Evolutionary conservation across 306 rosid species (phyloP).

Genomic region (Cicer cuneatum): DNA sequence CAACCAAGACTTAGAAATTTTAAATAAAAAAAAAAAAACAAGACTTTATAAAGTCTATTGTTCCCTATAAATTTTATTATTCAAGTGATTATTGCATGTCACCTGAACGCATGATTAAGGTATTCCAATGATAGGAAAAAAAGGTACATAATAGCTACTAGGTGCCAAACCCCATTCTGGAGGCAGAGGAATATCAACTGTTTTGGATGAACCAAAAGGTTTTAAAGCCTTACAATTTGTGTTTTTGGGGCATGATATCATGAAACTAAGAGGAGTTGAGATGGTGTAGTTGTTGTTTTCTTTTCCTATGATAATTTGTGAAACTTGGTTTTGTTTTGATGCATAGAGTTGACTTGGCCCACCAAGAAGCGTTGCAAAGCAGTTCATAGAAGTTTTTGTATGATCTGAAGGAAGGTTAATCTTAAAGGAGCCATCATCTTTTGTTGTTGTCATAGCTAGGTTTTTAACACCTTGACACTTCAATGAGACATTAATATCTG

Average conservation of each 20-base stretch:
- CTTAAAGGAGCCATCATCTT: slow-evolving; percentile 69
- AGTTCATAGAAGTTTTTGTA: slow-evolving; percentile 44
- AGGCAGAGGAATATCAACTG: slow-evolving; percentile 78
- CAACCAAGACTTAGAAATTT: slow-evolving; percentile 10
- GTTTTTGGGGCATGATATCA: slow-evolving; percentile 60
- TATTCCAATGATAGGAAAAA: slow-evolving; percentile 85
- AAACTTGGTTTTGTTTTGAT: slow-evolving; percentile 48
- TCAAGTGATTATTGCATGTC: slow-evolving; percentile 30
- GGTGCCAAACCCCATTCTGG: slow-evolving; percentile 96
- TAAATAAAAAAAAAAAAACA: neutral
- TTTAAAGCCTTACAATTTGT: slow-evolving; percentile 49
- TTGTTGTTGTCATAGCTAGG: slow-evolving; percentile 57
- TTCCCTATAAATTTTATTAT: slow-evolving; percentile 20
- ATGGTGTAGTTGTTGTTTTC: slow-evolving; percentile 55
- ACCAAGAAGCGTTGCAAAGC: slow-evolving; percentile 70
- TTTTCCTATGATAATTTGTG: slow-evolving; percentile 51
- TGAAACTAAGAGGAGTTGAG: slow-evolving; percentile 69
- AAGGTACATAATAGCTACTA: slow-evolving; percentile 73
- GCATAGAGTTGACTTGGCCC: slow-evolving; percentile 74
- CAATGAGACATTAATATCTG: slow-evolving; percentile 68
- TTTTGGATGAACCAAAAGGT: slow-evolving; percentile 70
- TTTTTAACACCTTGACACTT: slow-evolving; percentile 68
- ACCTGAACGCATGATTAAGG: slow-evolving; percentile 54
- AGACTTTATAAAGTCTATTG: slow-evolving; percentile 35
- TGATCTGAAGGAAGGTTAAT: slow-evolving; percentile 53